Evolutionary conservation across 2,329 filamentous ascomycete genomes (phyloP).

Genomic region (Dactylellina parvicollis): DNA sequence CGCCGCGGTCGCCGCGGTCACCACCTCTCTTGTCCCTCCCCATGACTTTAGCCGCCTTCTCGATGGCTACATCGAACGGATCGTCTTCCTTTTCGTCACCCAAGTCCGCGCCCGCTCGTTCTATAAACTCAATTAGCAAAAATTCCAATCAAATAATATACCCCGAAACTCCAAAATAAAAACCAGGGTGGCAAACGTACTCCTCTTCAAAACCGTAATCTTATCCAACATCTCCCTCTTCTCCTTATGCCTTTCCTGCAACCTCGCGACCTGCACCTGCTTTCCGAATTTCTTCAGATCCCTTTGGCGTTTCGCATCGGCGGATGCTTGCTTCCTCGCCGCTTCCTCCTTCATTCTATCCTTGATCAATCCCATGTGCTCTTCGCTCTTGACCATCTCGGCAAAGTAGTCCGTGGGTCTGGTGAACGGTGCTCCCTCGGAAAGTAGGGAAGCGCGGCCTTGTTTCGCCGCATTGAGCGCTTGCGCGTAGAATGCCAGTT

Average conservation of each 20-base stretch:
- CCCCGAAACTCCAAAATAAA: constrained; percentile 8
- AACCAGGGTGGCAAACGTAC: constrained; percentile 69
- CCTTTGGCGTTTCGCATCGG: constrained; percentile 88
- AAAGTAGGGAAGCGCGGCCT: constrained; percentile 78
- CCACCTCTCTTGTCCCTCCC: constrained; percentile 54
- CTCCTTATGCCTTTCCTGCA: constrained; percentile 91
- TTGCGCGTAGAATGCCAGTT: constrained; percentile 92
- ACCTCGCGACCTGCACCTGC: constrained; percentile 93
- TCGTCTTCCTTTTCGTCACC: constrained; percentile 80
- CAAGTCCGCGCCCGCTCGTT: constrained; percentile 78
- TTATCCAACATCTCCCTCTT: constrained; percentile 95
- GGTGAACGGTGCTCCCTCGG: constrained; percentile 85
- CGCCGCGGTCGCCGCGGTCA: constrained; percentile 59
- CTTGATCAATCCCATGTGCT: constrained; percentile 97
- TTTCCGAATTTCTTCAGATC: constrained; percentile 99
- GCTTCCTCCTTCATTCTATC: constrained; percentile 91
- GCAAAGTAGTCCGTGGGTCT: constrained; percentile 95
- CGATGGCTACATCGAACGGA: constrained; percentile 89
- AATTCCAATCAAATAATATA: not conserved
- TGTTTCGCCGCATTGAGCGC: constrained; percentile 79
- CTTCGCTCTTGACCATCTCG: constrained; percentile 98
- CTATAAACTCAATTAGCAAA: constrained; percentile 64
- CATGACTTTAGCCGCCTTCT: constrained; percentile 69
- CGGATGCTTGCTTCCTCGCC: constrained; percentile 87
- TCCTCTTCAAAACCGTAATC: constrained; percentile 93